phyloP scores from a whole-genome alignment of 2,329 filamentous ascomycete species.

The Fusarium siculi region DNA sequence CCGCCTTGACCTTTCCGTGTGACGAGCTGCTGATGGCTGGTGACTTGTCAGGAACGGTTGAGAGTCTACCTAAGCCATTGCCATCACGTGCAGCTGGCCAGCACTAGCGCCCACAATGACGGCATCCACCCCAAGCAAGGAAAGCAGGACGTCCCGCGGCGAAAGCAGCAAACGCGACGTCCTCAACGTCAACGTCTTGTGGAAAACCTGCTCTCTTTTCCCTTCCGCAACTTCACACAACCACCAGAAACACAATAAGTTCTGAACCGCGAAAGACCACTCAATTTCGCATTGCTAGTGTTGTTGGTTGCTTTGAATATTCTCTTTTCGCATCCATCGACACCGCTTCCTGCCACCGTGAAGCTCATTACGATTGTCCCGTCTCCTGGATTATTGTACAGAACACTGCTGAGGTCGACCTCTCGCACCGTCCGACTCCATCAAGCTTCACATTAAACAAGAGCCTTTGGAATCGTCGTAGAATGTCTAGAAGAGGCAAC shows the following conservation, averaged over 20 bases:
- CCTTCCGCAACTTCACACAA: conserved; percentile 5
- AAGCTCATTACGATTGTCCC: conserved; percentile 1
- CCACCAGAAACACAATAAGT: neutral
- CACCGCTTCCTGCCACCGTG: conserved; percentile 21
- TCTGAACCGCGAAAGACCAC: neutral
- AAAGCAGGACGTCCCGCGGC: conserved; percentile 35
- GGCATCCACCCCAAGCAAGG: conserved; percentile 43
- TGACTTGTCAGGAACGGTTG: conserved; percentile 19
- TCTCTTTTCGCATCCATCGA: neutral
- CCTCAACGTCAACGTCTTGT: conserved; percentile 39
- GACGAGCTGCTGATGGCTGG: conserved; percentile 6
- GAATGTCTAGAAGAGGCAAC: conserved; percentile 72
- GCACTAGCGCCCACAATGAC: conserved; percentile 44
- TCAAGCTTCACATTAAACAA: neutral
- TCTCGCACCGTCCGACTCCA: neutral
- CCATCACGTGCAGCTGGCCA: conserved; percentile 36
- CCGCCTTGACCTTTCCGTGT: conserved; percentile 13
- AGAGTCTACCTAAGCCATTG: conserved; percentile 13
- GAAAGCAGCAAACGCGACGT: conserved; percentile 29
- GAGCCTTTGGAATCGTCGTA: conserved; percentile 24
- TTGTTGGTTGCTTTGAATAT: neutral
- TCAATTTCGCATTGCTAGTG: neutral
- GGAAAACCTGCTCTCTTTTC: conserved; percentile 17
- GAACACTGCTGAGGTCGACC: neutral
- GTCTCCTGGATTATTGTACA: neutral